Evolutionary conservation across 2,329 filamentous ascomycete genomes (phyloP).

Genomic region (Xylaria polymorpha): DNA sequence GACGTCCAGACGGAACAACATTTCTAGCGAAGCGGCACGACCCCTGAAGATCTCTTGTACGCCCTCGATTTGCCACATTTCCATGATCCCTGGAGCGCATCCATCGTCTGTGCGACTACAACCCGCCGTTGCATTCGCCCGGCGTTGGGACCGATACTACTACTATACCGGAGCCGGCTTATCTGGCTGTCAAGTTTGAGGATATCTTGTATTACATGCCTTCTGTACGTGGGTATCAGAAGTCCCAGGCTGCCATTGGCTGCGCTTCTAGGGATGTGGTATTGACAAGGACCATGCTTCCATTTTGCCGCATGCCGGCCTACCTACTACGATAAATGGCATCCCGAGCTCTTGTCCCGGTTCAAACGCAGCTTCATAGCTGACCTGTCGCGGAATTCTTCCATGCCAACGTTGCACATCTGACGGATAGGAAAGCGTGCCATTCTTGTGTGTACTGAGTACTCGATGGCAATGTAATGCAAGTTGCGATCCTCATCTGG

Average conservation of each 20-base stretch:
- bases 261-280: slow-evolving; percentile 7
- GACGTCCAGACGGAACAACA: slow-evolving; percentile 21
- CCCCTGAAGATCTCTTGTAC: slow-evolving; percentile 36
- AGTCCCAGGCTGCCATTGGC: slow-evolving; percentile 17
- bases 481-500: not conserved
- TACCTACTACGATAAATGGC: not conserved
- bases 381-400: slow-evolving; percentile 6
- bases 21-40: slow-evolving; percentile 21
- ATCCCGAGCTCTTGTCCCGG: not conserved
- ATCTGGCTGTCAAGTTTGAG: not conserved
- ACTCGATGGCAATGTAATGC: slow-evolving; percentile 8
- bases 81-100: slow-evolving; percentile 33
- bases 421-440: slow-evolving; percentile 3
- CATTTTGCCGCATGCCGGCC: slow-evolving; percentile 12
- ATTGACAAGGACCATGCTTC: slow-evolving; percentile 15
- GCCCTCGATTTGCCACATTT: slow-evolving; percentile 14
- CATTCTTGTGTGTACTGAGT: not conserved
- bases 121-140: slow-evolving; percentile 25
- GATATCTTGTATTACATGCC: slow-evolving; percentile 18
- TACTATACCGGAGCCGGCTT: not conserved
- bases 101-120: slow-evolving; percentile 32
- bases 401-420: slow-evolving; percentile 14
- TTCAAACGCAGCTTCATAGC: slow-evolving; percentile 9
- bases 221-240: not conserved
- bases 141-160: slow-evolving; percentile 5